Conservation (phyloP, 1,139 yeast species). For the Blastobotrys buckinghamii region DNA sequence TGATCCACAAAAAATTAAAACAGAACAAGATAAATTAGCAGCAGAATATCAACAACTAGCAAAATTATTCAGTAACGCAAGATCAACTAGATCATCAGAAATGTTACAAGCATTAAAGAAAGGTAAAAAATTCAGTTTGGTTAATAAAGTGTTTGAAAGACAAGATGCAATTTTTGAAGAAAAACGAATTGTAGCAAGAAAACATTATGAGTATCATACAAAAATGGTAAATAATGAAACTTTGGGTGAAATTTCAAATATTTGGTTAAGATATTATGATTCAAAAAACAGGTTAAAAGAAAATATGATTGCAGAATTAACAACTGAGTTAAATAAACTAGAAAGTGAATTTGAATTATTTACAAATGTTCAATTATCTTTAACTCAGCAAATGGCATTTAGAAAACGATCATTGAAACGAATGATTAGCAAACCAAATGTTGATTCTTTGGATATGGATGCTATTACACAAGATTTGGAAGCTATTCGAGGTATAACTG, state of each 20-base stretch:
- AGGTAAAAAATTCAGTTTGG: slow-evolving; percentile 21
- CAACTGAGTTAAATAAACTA: slow-evolving; percentile 20
- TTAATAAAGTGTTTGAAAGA: slow-evolving; percentile 21
- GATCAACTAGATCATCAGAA: slow-evolving; percentile 25
- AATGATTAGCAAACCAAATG: slow-evolving; percentile 8
- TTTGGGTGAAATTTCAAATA: slow-evolving; percentile 26
- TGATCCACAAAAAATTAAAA: slow-evolving; percentile 13
- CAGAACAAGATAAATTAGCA: slow-evolving; percentile 27
- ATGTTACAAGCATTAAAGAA: slow-evolving; percentile 25
- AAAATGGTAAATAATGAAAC: slow-evolving; percentile 23
- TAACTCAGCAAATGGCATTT: slow-evolving; percentile 6
- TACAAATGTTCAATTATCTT: slow-evolving; percentile 2
- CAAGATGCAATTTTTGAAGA: slow-evolving; percentile 22
- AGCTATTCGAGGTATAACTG: slow-evolving; percentile 12
- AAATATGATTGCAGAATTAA: slow-evolving; percentile 19
- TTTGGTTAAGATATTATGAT: slow-evolving; percentile 29
- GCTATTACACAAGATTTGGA: slow-evolving; percentile 20
- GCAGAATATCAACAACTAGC: slow-evolving; percentile 28
- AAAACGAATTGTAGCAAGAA: slow-evolving; percentile 17
- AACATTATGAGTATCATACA: slow-evolving; percentile 21
- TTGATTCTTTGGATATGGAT: slow-evolving; percentile 15
- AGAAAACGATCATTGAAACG: slow-evolving; percentile 7
- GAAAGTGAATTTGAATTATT: slow-evolving; percentile 21
- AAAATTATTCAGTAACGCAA: slow-evolving; percentile 25
- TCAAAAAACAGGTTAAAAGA: slow-evolving; percentile 23